Evolutionary conservation across 148 eudicot species (phyloP), one percentile per base, ranked within the genome.

Genomic region (Camellia sinensis): DNA sequence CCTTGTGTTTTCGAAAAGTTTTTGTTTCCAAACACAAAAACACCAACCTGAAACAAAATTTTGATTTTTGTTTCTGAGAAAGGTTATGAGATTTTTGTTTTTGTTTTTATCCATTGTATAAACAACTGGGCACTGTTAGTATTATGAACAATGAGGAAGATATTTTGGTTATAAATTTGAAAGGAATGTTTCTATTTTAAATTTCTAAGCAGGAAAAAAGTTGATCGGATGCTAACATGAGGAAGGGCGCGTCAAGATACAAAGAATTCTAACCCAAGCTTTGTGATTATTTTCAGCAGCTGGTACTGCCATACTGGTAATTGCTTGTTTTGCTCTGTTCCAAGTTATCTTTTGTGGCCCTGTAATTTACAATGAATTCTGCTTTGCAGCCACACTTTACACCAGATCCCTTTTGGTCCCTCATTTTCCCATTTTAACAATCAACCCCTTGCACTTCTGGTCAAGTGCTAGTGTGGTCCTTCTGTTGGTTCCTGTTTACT

Each of bases 211-310:
- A 67, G 62, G 74, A 40, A 37, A 37, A 19, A 78, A 52, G 65
- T 67, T 78, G 64, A 78, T 67, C 7, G 21, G 80, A 67, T 53
- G 53, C 19, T 78, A 67, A n/a, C 61, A 67, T 67, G 50, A 53
- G 43, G 52, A 66, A 29, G 61, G 60, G 61, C 6, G 48, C 57
- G 22, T 67, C 44, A 67, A 53, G 48, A 13, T 53, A 53, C 8
- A 50, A 73, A 40, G 41, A 56, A 40, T 67, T 10, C 61, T 2
- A 29, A 67, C n/a, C 73, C 18, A 37, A 74, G 18, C 41, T 37
- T 21, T 6, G 53, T 13, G 18, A 61, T 17, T 75, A 44, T 43
- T 62, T 43, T 43, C 9, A 19, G 18, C 73, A 65, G 50, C 80
- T 37, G 80, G 80, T 66, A 77, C 29, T 22, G 29, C 29, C 29